Evolutionary conservation across 23 red algal species (phyloP).

Genomic region (Cyanidiococcus yangmingshanensis): DNA sequence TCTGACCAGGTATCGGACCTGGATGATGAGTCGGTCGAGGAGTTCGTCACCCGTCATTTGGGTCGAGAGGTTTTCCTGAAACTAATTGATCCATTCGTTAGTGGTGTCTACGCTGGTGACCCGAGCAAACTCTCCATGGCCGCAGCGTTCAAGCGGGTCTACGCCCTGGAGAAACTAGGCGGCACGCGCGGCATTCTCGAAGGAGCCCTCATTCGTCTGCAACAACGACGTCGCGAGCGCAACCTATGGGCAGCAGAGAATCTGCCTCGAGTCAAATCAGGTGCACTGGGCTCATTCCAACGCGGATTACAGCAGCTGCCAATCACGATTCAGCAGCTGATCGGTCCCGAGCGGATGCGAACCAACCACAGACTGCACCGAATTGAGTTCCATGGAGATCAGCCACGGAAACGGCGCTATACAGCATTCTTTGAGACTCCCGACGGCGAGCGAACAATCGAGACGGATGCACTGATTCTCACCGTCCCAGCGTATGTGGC

Average conservation of each 20-base stretch:
- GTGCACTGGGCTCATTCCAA: conserved; percentile 68
- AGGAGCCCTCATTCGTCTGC: conserved; percentile 69
- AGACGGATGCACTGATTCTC: conserved; percentile 50
- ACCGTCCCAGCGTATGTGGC: conserved; percentile 60
- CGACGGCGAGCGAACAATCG: conserved; percentile 28
- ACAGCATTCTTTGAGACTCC: conserved; percentile 32
- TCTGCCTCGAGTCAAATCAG: conserved; percentile 51
- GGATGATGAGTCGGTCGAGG: conserved; percentile 48
- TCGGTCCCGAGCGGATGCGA: conserved; percentile 39
- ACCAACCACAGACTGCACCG: conserved; percentile 24
- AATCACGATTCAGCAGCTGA: conserved; percentile 24
- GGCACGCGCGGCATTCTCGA: conserved; percentile 77
- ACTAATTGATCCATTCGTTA: conserved; percentile 92
- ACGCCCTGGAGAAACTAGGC: conserved; percentile 54
- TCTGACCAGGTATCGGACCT: neutral
- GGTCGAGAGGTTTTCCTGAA: conserved; percentile 73
- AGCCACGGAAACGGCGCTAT: conserved; percentile 20
- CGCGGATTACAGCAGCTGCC: conserved; percentile 68
- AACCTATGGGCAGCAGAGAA: conserved; percentile 37
- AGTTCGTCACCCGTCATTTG: conserved; percentile 88
- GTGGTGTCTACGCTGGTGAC: conserved; percentile 88
- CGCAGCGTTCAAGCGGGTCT: conserved; percentile 77
- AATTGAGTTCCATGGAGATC: conserved; percentile 22
- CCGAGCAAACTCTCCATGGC: conserved; percentile 54
- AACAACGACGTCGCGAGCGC: conserved; percentile 33